Percentiles rank a stretch among this genome's conserved stretches.
Evolutionary conservation across 164 flowering plant species (phyloP).

Genomic region (Chimonanthus salicifolius): DNA sequence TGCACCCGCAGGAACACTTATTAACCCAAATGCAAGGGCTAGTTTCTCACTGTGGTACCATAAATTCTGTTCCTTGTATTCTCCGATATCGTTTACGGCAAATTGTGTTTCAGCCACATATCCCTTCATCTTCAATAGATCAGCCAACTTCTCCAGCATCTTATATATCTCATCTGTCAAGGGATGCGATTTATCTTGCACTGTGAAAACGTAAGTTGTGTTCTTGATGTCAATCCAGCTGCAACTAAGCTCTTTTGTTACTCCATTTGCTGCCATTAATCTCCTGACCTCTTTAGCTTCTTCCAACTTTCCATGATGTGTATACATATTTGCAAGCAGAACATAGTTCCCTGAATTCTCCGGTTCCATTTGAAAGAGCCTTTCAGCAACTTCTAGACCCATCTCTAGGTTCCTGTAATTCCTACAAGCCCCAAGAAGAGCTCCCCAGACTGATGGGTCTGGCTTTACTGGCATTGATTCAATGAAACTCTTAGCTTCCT

Average conservation of each 20-base stretch:
- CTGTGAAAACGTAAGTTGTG: constrained; percentile 39
- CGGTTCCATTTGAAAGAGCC: constrained; percentile 56
- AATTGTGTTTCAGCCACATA: constrained; percentile 20
- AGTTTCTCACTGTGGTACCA: constrained; percentile 27
- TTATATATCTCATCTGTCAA: constrained; percentile 22
- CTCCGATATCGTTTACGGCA: constrained; percentile 21
- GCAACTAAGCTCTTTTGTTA: constrained; percentile 50
- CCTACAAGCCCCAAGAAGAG: constrained; percentile 60
- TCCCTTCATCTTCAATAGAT: constrained; percentile 14
- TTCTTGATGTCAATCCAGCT: constrained; percentile 62
- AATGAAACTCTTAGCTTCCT: constrained; percentile 50
- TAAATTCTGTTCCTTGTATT: constrained; percentile 22
- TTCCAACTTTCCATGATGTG: constrained; percentile 34
- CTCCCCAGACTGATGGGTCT: constrained; percentile 55
- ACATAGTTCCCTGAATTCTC: constrained; percentile 57
- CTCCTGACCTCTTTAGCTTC: constrained; percentile 55
- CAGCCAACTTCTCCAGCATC: constrained; percentile 24
- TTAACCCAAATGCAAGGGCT: constrained; percentile 25
- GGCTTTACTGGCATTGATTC: constrained; percentile 54
- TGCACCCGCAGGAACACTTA: constrained; percentile 4
- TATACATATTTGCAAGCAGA: constrained; percentile 49
- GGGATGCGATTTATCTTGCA: constrained; percentile 41
- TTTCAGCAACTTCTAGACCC: constrained; percentile 48
- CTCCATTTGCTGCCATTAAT: constrained; percentile 38
- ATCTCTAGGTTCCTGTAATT: constrained; percentile 47